Evolutionary conservation across 495 filamentous ascomycete genomes (phyloP).

Genomic region (Podospora appendiculata): DNA sequence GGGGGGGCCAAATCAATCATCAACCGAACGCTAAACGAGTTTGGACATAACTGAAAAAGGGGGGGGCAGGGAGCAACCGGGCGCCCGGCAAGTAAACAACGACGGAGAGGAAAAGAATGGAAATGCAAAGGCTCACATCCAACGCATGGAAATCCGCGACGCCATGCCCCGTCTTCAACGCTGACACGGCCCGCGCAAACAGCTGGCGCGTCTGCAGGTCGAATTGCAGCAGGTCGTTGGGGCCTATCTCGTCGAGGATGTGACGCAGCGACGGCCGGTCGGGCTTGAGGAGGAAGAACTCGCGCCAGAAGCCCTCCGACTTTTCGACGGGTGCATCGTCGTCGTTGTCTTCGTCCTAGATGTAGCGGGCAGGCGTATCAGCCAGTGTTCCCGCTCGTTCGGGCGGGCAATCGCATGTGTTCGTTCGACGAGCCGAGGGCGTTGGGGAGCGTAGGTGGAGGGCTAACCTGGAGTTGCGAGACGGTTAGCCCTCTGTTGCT

Average conservation of each 20-base stretch:
- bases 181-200: constrained; percentile 63
- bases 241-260: constrained; percentile 57
- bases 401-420: background rate
- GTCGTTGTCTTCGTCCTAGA: constrained; percentile 15
- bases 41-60: too few species aligned
- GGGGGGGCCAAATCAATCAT: background rate
- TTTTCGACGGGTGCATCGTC: constrained; percentile 59
- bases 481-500: background rate
- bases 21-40: too few species aligned
- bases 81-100: too few species aligned
- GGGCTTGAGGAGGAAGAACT: constrained; percentile 85
- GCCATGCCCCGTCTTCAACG: constrained; percentile 53
- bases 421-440: background rate
- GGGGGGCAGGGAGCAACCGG: too few species aligned
- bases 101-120: too few species aligned
- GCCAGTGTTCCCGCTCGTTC: background rate
- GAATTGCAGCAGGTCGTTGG: constrained; percentile 67
- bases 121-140: constrained; percentile 54
- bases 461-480: constrained; percentile 46
- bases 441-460: background rate
- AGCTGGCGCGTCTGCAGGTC: constrained; percentile 72
- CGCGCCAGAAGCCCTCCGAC: constrained; percentile 89
- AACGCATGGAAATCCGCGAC: constrained; percentile 73
- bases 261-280: constrained; percentile 57
- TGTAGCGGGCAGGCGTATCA: too few species aligned